Evolutionary conservation across 2,329 filamentous ascomycete species (phyloP), one percentile per base, ranked within the genome.

Genomic region (Scortechinia acanthostroma): DNA sequence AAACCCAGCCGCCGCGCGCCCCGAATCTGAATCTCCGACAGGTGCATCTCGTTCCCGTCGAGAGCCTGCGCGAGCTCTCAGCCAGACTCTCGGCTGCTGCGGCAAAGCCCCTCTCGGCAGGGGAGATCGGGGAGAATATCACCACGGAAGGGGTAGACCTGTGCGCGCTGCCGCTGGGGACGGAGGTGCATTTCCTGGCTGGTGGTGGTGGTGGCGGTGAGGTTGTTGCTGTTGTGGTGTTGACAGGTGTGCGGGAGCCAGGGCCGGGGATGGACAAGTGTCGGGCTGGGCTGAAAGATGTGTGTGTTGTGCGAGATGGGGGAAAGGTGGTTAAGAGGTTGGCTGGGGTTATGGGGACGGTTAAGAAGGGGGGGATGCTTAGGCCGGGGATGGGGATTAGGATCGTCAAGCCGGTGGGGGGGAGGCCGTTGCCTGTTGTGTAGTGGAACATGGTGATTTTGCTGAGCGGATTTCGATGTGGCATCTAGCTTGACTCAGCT

Each of bases 261-360:
- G 48, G 48, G 40, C 47, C 47, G 33, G 48, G 49, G 30, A 22
- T 54, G 19, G 45, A 48, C 19, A 48, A 48, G 25, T 52, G 46
- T 40, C 48, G 47, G n/a, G 23, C 35, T 22, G 51, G 52, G 3
- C 21, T 56, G 28, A 21, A 49, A 15, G 48, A 48, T 2, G 46
- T 46, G 20, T 46, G 47, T 44, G 33, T 30, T 21, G 43, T 48
- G 16, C 45, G 40, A 23, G 43, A 49, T 46, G 43, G 43, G n/a
- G 42, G 48, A 15, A 42, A 43, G 30, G 22, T 46, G 14, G 6
- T 72, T 65, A 67, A 59, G 59, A 47, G 59, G 60, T 40, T 61
- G 60, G 42, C 55, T 69, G 45, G 58, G 55, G 48, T 53, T 69
- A 51, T 69, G 55, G 60, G 44, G 14, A 48, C 48, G 37, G 50